phyloP scores from a whole-genome alignment of 148 eudicot genomes.

The Vaccinium myrtillus region DNA sequence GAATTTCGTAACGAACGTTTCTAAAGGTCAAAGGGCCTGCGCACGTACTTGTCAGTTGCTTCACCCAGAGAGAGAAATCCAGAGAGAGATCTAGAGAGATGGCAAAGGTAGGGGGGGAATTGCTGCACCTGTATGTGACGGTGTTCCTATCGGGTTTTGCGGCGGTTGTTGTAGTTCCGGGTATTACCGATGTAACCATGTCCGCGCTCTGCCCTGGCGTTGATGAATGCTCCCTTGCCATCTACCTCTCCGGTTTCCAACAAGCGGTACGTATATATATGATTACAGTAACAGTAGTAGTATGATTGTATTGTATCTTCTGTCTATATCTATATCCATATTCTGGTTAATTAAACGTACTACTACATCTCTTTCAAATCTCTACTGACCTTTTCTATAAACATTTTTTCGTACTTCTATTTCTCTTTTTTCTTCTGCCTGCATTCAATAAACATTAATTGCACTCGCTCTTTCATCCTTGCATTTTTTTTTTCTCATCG shows the following conservation, averaged over 20 bases:
- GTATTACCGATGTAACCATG: constrained; percentile 80
- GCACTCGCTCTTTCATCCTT: no score
- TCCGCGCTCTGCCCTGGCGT: constrained; percentile 78
- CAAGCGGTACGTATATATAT: constrained; percentile 54
- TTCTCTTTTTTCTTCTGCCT: no score
- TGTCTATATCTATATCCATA: no score
- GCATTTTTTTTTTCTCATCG: no score
- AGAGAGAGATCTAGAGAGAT: constrained; percentile 15
- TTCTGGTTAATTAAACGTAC: no score
- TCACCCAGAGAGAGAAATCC: background rate
- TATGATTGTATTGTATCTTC: no score
- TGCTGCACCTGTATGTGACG: constrained; percentile 66
- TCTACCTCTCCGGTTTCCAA: constrained; percentile 79
- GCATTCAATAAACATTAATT: no score
- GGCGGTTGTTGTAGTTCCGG: constrained; percentile 46
- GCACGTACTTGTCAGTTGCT: background rate
- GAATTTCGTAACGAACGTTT: background rate
- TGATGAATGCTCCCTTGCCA: constrained; percentile 84
- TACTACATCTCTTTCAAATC: no score
- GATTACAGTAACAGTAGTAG: no score
- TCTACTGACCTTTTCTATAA: no score
- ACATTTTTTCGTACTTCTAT: no score
- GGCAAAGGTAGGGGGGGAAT: constrained; percentile 33
- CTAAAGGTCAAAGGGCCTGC: background rate
- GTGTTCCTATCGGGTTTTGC: constrained; percentile 58